A percentile compares a stretch with the other conserved stretches of the same genome.
These are phyloP conservation scores for Meira nashicola DNA, from an alignment of 1,284 basidiomycete species.

Conservation along the genomic window DNA sequence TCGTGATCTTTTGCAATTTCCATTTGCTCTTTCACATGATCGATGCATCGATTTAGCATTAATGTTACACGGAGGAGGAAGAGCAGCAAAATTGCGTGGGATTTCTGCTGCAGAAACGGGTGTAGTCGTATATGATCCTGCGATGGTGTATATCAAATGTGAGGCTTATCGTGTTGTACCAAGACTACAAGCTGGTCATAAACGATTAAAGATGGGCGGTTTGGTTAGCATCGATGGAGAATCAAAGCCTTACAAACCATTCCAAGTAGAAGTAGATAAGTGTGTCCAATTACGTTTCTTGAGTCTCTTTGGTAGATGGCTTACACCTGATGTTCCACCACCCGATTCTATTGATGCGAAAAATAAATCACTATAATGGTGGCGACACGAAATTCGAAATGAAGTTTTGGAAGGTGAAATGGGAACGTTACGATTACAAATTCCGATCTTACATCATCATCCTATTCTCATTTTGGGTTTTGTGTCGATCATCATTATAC, in stretches of 20 bases:
- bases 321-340: conserved; percentile 22
- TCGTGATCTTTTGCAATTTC: conserved; percentile 49
- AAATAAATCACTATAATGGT: neutral
- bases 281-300: conserved; percentile 25
- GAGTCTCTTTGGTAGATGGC: conserved; percentile 29
- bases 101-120: conserved; percentile 38
- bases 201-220: conserved; percentile 24
- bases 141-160: conserved; percentile 42
- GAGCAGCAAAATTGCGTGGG: conserved; percentile 34
- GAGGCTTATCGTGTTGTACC: conserved; percentile 48
- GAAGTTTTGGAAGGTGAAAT: neutral
- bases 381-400: neutral
- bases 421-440: neutral
- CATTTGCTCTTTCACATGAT: conserved; percentile 41
- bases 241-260: conserved; percentile 69
- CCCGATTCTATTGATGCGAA: conserved; percentile 11
- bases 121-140: conserved; percentile 32
- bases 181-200: conserved; percentile 26
- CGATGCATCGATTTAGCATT: conserved; percentile 40
- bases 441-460: conserved; percentile 14
- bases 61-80: conserved; percentile 33
- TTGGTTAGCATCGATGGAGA: conserved; percentile 70
- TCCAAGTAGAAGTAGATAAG: conserved; percentile 70
- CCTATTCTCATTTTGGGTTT: conserved; percentile 8
- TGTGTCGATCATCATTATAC: conserved; percentile 8